Evolutionary conservation across 768 basidiomycete species (phyloP).

Genomic region (Roridomyces roridus): DNA sequence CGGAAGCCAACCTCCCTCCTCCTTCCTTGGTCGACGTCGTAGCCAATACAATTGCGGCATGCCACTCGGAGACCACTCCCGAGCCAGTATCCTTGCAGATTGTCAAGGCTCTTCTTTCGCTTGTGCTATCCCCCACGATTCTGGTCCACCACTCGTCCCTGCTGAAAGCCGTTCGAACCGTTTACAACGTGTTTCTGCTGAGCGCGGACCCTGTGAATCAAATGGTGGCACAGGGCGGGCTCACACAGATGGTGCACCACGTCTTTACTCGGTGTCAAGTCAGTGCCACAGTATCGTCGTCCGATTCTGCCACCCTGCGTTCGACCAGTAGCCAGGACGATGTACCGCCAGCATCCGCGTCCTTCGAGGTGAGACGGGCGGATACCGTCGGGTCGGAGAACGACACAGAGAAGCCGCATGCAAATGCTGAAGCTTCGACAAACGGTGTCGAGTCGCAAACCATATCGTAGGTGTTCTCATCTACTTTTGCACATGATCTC

Average conservation of each 20-base stretch:
- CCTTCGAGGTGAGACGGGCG: not conserved
- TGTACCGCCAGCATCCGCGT: conserved; percentile 1
- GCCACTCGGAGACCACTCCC: conserved; percentile 86
- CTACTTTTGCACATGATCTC: not conserved
- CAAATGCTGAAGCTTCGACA: conserved; percentile 2
- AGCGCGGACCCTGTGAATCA: conserved; percentile 92
- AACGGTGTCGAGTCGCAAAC: conserved; percentile 5
- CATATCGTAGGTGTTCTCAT: conserved; percentile 8
- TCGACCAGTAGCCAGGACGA: conserved; percentile 26
- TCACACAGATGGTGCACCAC: conserved; percentile 98
- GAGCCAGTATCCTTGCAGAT: conserved; percentile 95
- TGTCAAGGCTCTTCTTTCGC: conserved; percentile 90
- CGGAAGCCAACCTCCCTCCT: conserved; percentile 54
- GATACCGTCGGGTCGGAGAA: conserved; percentile 6
- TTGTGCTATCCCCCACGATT: conserved; percentile 86
- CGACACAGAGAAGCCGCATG: conserved; percentile 3
- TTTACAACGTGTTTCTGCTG: conserved; percentile 96
- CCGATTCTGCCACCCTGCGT: conserved; percentile 25
- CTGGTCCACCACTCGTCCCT: conserved; percentile 95
- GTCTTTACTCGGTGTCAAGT: conserved; percentile 84
- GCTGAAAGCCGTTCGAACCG: conserved; percentile 94
- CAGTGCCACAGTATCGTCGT: conserved; percentile 29
- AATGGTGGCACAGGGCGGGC: conserved; percentile 96
- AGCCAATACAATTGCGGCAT: conserved; percentile 92
- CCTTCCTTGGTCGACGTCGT: conserved; percentile 91